Conservation (phyloP, 2,329 filamentous ascomycete species). For the Penicillium sp. region DNA sequence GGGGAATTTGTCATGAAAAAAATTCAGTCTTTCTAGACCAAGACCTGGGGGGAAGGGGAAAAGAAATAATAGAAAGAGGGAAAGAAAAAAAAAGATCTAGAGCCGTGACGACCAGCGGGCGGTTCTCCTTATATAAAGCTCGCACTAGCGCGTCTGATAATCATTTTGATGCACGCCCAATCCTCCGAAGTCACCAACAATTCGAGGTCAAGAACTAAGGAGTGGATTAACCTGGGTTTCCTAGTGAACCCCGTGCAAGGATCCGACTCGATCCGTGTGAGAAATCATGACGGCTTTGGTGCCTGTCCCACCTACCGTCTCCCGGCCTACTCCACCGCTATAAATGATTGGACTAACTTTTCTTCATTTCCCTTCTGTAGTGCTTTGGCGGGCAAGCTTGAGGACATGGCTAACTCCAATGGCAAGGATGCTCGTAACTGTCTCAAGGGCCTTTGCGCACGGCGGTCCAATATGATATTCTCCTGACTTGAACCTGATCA, state of each 20-base stretch:
- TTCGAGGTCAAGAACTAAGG: constrained; percentile 5
- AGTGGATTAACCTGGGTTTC: constrained; percentile 11
- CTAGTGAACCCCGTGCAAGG: constrained; percentile 21
- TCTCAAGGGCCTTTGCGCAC: neutral
- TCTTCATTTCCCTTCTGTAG: constrained; percentile 7
- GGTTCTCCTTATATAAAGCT: constrained; percentile 28
- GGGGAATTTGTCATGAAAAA: neutral
- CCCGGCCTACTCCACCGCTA: constrained; percentile 21
- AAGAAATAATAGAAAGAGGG: neutral
- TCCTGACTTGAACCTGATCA: neutral
- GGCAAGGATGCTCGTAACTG: neutral
- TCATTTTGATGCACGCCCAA: constrained; percentile 24
- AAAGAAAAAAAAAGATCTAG: constrained; percentile 9
- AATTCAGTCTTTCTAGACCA: neutral
- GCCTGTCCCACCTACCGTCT: constrained; percentile 30
- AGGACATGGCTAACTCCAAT: neutral
- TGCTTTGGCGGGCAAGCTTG: neutral
- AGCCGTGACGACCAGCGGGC: constrained; percentile 15
- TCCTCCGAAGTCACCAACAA: constrained; percentile 11
- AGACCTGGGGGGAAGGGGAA: neutral
- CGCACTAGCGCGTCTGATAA: constrained; percentile 26
- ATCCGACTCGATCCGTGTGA: constrained; percentile 29
- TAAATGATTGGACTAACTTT: constrained; percentile 17
- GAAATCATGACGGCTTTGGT: constrained; percentile 26
- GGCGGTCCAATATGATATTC: neutral